Evolutionary conservation across 495 filamentous ascomycete species (phyloP).

Genomic region (Cercophora samala): DNA sequence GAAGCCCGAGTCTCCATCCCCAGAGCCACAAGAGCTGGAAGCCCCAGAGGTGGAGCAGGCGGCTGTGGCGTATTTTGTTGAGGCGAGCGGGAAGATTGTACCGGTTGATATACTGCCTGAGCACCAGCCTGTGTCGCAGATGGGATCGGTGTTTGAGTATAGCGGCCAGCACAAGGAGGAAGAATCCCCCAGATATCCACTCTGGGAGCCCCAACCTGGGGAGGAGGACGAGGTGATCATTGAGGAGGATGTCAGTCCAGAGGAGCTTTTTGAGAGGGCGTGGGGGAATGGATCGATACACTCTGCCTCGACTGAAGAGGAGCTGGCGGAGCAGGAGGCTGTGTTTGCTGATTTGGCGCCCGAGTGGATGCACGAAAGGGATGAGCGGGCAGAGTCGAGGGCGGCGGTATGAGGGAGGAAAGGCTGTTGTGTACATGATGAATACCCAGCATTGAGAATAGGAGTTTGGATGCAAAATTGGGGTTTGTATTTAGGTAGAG

Average conservation of each 20-base stretch:
- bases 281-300: background rate
- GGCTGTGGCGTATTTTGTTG: constrained; percentile 22
- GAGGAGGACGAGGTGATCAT: background rate
- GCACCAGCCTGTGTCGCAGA: background rate
- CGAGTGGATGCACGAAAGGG: constrained; percentile 11
- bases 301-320: background rate
- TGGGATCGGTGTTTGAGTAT: background rate
- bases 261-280: constrained; percentile 4
- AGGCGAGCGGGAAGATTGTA: constrained; percentile 19
- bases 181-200: background rate
- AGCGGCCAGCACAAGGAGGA: background rate
- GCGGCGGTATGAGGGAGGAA: background rate
- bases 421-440: background rate
- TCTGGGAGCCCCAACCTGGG: background rate
- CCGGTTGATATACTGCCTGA: constrained; percentile 17
- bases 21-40: background rate
- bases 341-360: constrained; percentile 8
- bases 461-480: background rate
- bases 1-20: background rate
- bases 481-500: background rate
- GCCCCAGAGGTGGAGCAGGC: background rate
- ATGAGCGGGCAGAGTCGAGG: background rate
- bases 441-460: background rate
- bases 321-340: constrained; percentile 7
- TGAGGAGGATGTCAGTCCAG: background rate